Base-by-base conservation (phyloP, 176 grass and related monocot genomes). In the Juncus inflexus region DNA sequence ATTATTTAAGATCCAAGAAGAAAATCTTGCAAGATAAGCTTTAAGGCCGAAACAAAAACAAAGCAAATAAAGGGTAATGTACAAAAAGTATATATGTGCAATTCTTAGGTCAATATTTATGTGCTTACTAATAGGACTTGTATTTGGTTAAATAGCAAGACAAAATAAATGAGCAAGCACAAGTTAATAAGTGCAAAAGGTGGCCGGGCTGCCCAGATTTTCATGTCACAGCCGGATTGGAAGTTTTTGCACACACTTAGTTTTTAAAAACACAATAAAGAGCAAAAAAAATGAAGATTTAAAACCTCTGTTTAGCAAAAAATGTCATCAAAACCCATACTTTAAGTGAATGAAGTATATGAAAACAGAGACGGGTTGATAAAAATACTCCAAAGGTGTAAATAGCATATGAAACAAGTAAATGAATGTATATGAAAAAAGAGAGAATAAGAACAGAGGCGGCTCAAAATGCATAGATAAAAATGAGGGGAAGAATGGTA, bases 221-320 rank as follows among this genome's bases (percentile, higher is more conserved):
- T 83, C 37, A 69, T 65, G 66, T 91, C 78, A 76, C 84, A 91
- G 75, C 81, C 89, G 89, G 84, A 91, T 91, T 91, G 84, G 89
- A 91, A 91, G 84, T 40, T 91, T 91, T 91, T 91, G 89, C 89
- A 87, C 81, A 57, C 65, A 12, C 7, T 50, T 9, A 28, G 55
- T 70, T 7, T 5, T 57, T 11, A 73, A 42, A 12, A 45, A 53
- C 38, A 63, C 54, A 73, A 57, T 52, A 35, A 40, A 63, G 12
- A 3, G 38, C 38, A 58, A 42, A 43, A 2, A 63, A 37, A 36
- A 4, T 0, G 36, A 55, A 12, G 7, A 66, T 54, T 40, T 69
- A n/a, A 4, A 40, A 38, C 11, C 39, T 4, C 38, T 39, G 54
- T 36, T 12, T 54, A 69, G 3, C 42, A 52, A 52, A 3, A 60